These are phyloP conservation scores for Alternaria brassicicola DNA, from an alignment of 2,329 filamentous ascomycete genomes.

Conservation along the genomic window DNA sequence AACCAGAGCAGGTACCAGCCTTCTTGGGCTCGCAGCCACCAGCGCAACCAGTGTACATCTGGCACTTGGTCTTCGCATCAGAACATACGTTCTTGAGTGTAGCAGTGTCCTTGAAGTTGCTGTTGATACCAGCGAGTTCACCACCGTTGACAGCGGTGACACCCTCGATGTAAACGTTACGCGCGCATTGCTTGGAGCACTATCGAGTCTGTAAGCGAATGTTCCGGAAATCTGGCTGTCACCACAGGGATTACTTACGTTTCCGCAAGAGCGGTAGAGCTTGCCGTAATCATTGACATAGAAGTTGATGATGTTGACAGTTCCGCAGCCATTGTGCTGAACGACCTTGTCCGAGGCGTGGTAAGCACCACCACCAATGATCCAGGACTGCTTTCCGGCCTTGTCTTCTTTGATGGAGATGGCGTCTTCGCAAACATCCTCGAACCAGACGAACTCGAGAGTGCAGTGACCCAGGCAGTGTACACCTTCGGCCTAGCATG, in stretches of 20 bases:
- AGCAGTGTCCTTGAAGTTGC: conserved; percentile 57
- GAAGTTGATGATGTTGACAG: conserved; percentile 46
- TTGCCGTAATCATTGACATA: conserved; percentile 44
- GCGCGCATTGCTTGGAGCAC: conserved; percentile 52
- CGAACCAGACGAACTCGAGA: conserved; percentile 49
- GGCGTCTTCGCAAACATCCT: conserved; percentile 50
- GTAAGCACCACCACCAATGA: conserved; percentile 51
- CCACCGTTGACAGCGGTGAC: conserved; percentile 50
- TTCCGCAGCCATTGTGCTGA: conserved; percentile 51
- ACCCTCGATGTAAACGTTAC: conserved; percentile 53
- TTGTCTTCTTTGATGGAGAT: conserved; percentile 42
- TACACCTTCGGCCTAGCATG: conserved; percentile 53
- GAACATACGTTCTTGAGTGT: conserved; percentile 42
- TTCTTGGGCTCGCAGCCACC: conserved; percentile 37
- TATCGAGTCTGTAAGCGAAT: conserved; percentile 8
- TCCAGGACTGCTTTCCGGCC: conserved; percentile 41
- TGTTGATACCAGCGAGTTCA: conserved; percentile 56
- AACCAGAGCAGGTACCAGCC: conserved; percentile 33
- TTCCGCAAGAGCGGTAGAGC: conserved; percentile 55
- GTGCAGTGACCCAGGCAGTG: conserved; percentile 58
- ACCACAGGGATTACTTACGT: conserved; percentile 20
- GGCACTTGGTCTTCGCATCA: conserved; percentile 29
- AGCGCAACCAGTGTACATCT: conserved; percentile 39
- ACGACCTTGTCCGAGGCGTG: conserved; percentile 49
- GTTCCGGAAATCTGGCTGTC: background rate